Evolutionary conservation across 176 grass and related monocot genomes (phyloP).

Genomic region (Avena eriantha): DNA sequence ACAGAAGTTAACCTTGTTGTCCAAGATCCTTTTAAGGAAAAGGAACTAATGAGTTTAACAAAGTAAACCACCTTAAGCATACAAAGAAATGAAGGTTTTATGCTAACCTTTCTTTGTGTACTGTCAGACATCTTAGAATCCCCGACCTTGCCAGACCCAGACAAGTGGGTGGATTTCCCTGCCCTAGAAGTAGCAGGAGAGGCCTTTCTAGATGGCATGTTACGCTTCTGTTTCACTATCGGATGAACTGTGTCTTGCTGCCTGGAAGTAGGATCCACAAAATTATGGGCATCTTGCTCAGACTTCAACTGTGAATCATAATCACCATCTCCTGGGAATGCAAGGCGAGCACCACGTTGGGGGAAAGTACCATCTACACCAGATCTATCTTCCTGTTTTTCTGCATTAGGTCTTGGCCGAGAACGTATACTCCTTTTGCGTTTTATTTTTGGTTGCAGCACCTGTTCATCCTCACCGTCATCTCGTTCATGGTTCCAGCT

Average conservation of each 20-base stretch:
- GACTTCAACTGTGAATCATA: constrained; percentile 55
- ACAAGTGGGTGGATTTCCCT: constrained; percentile 57
- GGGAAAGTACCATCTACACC: constrained; percentile 55
- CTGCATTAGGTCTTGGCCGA: constrained; percentile 76
- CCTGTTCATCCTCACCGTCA: constrained; percentile 90
- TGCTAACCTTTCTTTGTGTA: constrained; percentile 90
- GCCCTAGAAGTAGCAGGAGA: constrained; percentile 62
- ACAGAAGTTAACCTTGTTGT: neutral
- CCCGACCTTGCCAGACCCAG: constrained; percentile 62
- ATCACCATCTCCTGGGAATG: constrained; percentile 50
- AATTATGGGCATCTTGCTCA: constrained; percentile 47
- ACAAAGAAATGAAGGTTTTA: constrained; percentile 25
- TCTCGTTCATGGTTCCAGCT: constrained; percentile 89
- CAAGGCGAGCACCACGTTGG: constrained; percentile 52
- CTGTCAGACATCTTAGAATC: constrained; percentile 91
- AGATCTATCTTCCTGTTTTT: constrained; percentile 79
- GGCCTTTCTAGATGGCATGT: constrained; percentile 68
- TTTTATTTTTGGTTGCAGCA: constrained; percentile 88
- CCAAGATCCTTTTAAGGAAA: constrained; percentile 6
- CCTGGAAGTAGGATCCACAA: constrained; percentile 52
- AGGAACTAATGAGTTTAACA: constrained; percentile 8
- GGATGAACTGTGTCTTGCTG: constrained; percentile 46
- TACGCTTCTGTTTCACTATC: constrained; percentile 68
- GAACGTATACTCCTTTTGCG: constrained; percentile 87
- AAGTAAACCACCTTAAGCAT: constrained; percentile 1